Evolutionary conservation across 164 flowering plant genomes (phyloP), one percentile per base, ranked within the genome.

Genomic region (Sedum album): DNA sequence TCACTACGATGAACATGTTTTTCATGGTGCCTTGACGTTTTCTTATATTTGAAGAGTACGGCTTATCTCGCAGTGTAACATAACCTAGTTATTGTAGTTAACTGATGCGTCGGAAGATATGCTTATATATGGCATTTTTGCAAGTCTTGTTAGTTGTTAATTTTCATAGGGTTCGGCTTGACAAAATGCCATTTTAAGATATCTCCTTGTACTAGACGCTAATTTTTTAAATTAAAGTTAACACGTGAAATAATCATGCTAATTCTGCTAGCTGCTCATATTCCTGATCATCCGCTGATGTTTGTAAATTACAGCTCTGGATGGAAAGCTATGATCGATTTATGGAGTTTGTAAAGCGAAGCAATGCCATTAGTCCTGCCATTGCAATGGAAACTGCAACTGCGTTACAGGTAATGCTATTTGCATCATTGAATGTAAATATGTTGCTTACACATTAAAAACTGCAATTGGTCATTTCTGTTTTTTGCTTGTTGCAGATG

Each of bases 371-470:
- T 74, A 95, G 99, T 74, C 99, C 99, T 31, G 81, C 88, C 60
- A 79, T 95, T 84, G 96, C 99, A 31, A 75, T 85, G 74, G 99
- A 92, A 79, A 92, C 99, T 70, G 97, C 99, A 69, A 84, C 92
- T 75, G 97, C 88, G 65, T 79, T 95, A 79, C 99, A 95, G 97
- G 99, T 95, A 76, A 65, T 38, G 23, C 23, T 48, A 63, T 63
- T 10, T 63, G 48, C 15, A 44, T 15, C 48, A 18, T 17, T 44
- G 38, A 8, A 63, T 7, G 66, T n/a, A 6, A 20, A 65, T 35
- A 36, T 36, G 39, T 63, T 63, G 39, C 60, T 21, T 30, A 57
- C 20, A 57, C 23, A 57, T 14, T n/a, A 6, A 28, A 13, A 33
- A 57, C 25, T 57, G 30, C n/a, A 33, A 13, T 33, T 2, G 46